Evolutionary conservation across 1,284 basidiomycete species (phyloP).

Genomic region (Boletus semigastroideus): DNA sequence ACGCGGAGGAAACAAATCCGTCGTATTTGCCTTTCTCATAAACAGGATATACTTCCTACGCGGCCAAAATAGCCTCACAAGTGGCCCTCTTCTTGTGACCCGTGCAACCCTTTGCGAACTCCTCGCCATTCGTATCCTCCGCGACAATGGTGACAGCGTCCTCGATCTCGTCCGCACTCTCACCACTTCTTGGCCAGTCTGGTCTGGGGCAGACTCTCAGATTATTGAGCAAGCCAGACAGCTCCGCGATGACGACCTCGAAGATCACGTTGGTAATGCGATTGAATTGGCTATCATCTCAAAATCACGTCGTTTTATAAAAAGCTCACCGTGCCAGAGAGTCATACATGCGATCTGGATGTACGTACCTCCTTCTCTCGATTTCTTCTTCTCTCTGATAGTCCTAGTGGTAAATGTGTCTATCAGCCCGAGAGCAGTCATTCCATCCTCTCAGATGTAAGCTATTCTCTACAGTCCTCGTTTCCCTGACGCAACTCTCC

Average conservation of each 20-base stretch:
- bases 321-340: conserved; percentile 82
- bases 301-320: conserved; percentile 83
- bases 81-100: conserved; percentile 68
- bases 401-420: conserved; percentile 72
- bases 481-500: not conserved
- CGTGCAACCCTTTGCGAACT: conserved; percentile 87
- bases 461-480: conserved; percentile 22
- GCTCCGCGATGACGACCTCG: conserved; percentile 71
- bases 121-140: conserved; percentile 79
- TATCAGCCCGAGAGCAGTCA: conserved; percentile 86
- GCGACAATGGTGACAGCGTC: conserved; percentile 73
- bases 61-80: conserved; percentile 60
- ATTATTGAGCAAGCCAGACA: conserved; percentile 63
- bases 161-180: conserved; percentile 78
- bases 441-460: conserved; percentile 82
- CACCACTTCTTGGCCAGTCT: conserved; percentile 87
- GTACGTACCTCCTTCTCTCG: conserved; percentile 39
- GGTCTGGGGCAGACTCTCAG: conserved; percentile 73
- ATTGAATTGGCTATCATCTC: conserved; percentile 90
- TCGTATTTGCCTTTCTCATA: conserved; percentile 87
- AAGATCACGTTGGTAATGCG: conserved; percentile 83
- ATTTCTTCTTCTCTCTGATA: conserved; percentile 6
- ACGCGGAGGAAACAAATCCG: conserved; percentile 62
- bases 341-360: conserved; percentile 83
- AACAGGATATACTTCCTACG: conserved; percentile 86